phyloP scores from a whole-genome alignment of 306 rosid species.

The Geum urbanum region DNA sequence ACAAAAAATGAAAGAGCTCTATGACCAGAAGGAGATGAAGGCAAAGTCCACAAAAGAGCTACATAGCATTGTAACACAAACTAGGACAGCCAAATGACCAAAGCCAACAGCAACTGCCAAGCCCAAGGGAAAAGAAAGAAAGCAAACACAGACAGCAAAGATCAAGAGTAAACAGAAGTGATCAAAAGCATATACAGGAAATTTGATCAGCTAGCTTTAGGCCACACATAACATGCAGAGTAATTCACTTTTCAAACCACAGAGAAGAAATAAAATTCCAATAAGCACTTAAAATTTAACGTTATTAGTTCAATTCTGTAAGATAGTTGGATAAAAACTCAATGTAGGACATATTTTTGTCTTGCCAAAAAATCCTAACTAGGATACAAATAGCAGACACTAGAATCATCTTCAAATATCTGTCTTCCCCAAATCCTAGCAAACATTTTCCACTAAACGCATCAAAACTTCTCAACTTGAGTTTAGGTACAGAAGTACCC shows the following conservation, averaged over 20 bases:
- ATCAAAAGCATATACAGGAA: background rate
- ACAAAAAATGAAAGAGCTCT: background rate
- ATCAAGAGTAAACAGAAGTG: background rate
- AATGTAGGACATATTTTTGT: background rate
- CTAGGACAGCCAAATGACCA: slow-evolving; percentile 1
- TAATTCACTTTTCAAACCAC: background rate
- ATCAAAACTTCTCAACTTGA: slow-evolving; percentile 15
- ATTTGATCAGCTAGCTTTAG: background rate
- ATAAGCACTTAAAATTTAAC: background rate
- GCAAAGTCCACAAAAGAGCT: background rate
- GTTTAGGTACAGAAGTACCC: slow-evolving; percentile 58
- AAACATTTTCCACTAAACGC: background rate
- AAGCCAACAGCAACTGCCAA: background rate
- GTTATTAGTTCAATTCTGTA: background rate
- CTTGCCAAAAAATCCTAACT: background rate
- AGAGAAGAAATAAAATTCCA: background rate
- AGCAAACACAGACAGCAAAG: background rate
- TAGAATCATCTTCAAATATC: slow-evolving; percentile 3
- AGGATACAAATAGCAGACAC: background rate
- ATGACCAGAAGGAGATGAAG: background rate
- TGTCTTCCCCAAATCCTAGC: background rate
- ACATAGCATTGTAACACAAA: background rate
- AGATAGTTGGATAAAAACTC: slow-evolving; percentile 4
- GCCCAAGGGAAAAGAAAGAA: background rate
- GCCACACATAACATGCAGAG: background rate